These are phyloP conservation scores for Meira miltonrushii DNA, from an alignment of 1,284 basidiomycete species.

Conservation along the genomic window DNA sequence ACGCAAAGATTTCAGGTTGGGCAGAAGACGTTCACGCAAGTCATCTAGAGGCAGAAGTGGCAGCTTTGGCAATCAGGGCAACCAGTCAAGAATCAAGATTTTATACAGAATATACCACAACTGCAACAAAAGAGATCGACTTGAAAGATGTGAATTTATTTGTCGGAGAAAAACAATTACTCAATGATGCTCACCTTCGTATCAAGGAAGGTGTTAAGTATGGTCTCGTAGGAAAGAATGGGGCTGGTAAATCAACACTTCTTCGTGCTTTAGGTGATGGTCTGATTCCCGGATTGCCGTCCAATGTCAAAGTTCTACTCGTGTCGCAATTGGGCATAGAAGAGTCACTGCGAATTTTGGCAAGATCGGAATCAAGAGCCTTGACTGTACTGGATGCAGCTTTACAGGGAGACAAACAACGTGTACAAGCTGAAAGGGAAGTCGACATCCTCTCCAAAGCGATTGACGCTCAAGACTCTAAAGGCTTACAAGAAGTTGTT, in stretches of 20 bases:
- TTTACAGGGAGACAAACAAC: conserved; percentile 51
- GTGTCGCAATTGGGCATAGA: conserved; percentile 59
- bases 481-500: conserved; percentile 35
- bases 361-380: conserved; percentile 9
- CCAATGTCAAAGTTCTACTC: conserved; percentile 59
- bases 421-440: conserved; percentile 41
- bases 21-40: background rate
- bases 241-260: conserved; percentile 59
- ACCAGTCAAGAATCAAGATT: conserved; percentile 57
- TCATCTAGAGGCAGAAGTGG: background rate
- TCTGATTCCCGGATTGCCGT: conserved; percentile 59
- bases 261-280: conserved; percentile 56
- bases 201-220: conserved; percentile 60
- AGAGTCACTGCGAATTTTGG: conserved; percentile 23
- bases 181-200: conserved; percentile 59
- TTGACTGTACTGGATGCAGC: conserved; percentile 51
- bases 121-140: conserved; percentile 56
- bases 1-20: too few relatives aligned
- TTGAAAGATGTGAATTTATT: conserved; percentile 57
- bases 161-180: conserved; percentile 58
- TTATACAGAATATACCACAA: conserved; percentile 56
- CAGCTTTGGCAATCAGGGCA: conserved; percentile 34
- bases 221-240: conserved; percentile 60
- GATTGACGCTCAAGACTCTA: conserved; percentile 41
- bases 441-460: conserved; percentile 42